Evolutionary conservation across 2,329 filamentous ascomycete species (phyloP), one percentile per base, ranked within the genome.

Genomic region (Leptodontidium sp.): DNA sequence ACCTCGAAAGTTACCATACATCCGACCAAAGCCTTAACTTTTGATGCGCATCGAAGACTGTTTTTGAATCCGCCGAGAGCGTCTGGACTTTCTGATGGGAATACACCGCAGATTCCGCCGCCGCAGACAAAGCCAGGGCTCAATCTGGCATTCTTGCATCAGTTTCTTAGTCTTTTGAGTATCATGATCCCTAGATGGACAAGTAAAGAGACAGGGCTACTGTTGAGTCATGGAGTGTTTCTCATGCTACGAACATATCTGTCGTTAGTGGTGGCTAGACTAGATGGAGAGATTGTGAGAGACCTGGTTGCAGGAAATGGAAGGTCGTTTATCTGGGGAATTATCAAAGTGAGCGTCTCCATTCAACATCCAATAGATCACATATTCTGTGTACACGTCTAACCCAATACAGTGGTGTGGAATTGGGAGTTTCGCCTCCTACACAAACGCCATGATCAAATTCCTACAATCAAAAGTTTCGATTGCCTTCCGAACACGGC

Each of bases 391-490:
- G 47, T 15, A 49, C 17, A 17, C n/a, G 50, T 43, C 72, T 76
- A 67, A 75, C 64, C 15, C 64, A 9, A 65, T 32, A 61, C 63
- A 89, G 85, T 99, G 96, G 96, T 94, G 94, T 73, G 94, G 95
- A 2, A 90, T 99, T 45, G 96, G 96, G 52, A 93, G 92, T 2
- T 90, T 98, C 72, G 95, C 94, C 9, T 97, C 95, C 0, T 99
- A 99, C 78, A 98, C 95, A 62, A 99, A 99, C 80, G 94, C 95
- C 65, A 98, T 97, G 92, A 99, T 99, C 85, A 98, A 98, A 81
- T 99, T 93, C 81, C 86, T 99, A 71, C 95, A 99, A 81, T 95
- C 93, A 62, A 99, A 99, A 83, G 94, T 99, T 65, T 97, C 95
- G 7, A 99, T 99, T 73, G 95, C 97, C 43, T 99, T 99, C 86